Evolutionary conservation across 768 basidiomycete genomes (phyloP).

Genomic region (Suillus americanus): DNA sequence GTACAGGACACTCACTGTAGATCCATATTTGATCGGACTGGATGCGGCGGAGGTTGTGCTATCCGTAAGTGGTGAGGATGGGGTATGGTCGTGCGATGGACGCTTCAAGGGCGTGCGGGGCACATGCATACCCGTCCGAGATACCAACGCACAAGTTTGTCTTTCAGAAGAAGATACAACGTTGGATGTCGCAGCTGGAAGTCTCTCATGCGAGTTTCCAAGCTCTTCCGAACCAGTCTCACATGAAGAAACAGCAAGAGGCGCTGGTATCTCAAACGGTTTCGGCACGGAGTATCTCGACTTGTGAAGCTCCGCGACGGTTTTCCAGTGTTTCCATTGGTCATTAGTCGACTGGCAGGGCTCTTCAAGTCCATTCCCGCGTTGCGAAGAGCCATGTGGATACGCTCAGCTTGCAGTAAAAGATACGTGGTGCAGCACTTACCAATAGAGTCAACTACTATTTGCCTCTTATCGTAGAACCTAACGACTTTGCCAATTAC

Average conservation of each 20-base stretch:
- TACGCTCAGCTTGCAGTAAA: background rate
- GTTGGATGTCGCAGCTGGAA: conserved; percentile 15
- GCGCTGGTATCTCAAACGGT: conserved; percentile 51
- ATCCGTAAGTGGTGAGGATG: conserved; percentile 25
- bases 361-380: conserved; percentile 31
- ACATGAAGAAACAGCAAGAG: conserved; percentile 9
- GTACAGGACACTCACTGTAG: conserved; percentile 1
- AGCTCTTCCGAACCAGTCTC: conserved; percentile 9
- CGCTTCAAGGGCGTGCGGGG: conserved; percentile 5
- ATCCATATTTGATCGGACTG: conserved; percentile 21
- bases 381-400: background rate
- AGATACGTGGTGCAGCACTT: conserved; percentile 15
- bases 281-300: conserved; percentile 45
- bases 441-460: conserved; percentile 55
- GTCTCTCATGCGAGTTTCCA: conserved; percentile 15
- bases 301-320: conserved; percentile 52
- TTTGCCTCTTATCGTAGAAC: conserved; percentile 42
- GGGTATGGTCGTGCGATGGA: conserved; percentile 6
- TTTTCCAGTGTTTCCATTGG: conserved; percentile 56
- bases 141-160: background rate
- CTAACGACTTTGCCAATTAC: conserved; percentile 46
- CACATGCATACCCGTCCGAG: background rate
- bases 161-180: conserved; percentile 12
- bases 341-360: conserved; percentile 52
- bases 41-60: conserved; percentile 30